Conservation (phyloP, 2,329 filamentous ascomycete species). For the Rosellinia necatrix region DNA sequence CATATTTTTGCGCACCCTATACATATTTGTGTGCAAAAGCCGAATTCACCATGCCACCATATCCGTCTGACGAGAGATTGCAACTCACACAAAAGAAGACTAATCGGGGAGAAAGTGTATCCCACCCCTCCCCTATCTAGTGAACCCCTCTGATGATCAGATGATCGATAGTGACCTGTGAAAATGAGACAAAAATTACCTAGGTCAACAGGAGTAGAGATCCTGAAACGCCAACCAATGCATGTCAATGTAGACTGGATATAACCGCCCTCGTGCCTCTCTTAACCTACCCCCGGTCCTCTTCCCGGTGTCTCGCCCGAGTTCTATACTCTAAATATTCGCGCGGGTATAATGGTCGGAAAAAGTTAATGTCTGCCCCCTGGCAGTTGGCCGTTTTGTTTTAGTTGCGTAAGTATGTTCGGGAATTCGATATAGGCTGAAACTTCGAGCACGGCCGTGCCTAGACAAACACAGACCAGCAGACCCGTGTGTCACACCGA, state of each 20-base stretch:
- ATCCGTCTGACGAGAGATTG: conserved; percentile 1
- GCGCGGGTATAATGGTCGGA: conserved; percentile 7
- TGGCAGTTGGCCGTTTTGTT: conserved; percentile 1
- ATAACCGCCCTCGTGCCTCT: conserved; percentile 14
- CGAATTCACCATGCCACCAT: conserved; percentile 1
- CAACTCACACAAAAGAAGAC: conserved; percentile 5
- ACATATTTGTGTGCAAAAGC: conserved; percentile 12
- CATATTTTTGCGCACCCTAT: conserved; percentile 9
- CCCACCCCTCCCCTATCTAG: conserved; percentile 18
- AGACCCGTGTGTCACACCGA: not conserved
- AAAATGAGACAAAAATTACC: conserved; percentile 23
- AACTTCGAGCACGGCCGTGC: not conserved
- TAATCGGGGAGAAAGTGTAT: conserved; percentile 23
- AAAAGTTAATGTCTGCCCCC: conserved; percentile 6
- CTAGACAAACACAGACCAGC: not conserved
- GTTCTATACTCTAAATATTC: conserved; percentile 27
- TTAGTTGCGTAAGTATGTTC: conserved; percentile 12
- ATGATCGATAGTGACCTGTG: conserved; percentile 10
- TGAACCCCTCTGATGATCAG: conserved; percentile 2
- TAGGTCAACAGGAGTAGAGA: conserved; percentile 14
- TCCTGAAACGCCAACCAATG: conserved; percentile 32
- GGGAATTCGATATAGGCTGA: not conserved
- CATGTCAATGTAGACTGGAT: conserved; percentile 24
- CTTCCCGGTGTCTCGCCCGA: conserved; percentile 1
- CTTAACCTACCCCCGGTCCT: conserved; percentile 7